A percentile compares a stretch with the other conserved stretches of the same genome.
These are phyloP conservation scores for Beauveria pseudobassiana DNA, from an alignment of 2,329 filamentous ascomycete species.

Conservation along the genomic window DNA sequence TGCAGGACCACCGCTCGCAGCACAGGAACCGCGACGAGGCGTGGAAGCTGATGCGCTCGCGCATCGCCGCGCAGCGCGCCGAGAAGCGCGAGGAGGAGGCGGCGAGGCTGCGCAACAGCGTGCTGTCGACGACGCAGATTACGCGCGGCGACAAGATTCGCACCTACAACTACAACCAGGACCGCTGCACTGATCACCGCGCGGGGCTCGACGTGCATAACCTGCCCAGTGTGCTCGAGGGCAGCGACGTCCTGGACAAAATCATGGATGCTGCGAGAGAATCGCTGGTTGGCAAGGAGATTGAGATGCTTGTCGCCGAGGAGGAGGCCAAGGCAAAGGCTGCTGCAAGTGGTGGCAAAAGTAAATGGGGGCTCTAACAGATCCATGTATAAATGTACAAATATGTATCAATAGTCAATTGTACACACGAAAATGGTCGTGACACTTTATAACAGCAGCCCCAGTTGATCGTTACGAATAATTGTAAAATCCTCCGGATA, in stretches of 20 bases:
- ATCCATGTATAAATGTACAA: too few species aligned
- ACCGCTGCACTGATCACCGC: conserved; percentile 83
- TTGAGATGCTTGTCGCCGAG: conserved; percentile 62
- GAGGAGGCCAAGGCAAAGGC: conserved; percentile 35
- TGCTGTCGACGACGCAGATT: conserved; percentile 72
- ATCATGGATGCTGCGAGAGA: conserved; percentile 71
- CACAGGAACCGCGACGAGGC: conserved; percentile 81
- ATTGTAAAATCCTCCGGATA: not conserved
- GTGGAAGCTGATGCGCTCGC: conserved; percentile 76
- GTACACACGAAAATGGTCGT: not conserved
- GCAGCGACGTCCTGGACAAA: conserved; percentile 61
- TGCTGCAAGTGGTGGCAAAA: not conserved
- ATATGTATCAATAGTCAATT: too few species aligned
- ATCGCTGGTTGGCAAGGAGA: conserved; percentile 70
- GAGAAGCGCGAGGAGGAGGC: conserved; percentile 81
- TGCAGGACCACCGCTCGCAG: conserved; percentile 91
- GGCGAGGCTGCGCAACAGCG: conserved; percentile 64
- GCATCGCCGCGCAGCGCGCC: conserved; percentile 69
- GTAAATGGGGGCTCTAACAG: too few species aligned
- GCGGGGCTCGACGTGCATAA: conserved; percentile 74
- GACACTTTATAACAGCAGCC: not conserved
- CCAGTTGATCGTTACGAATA: not conserved
- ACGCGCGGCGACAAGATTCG: conserved; percentile 89
- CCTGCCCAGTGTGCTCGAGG: conserved; percentile 70
- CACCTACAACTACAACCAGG: conserved; percentile 73